Conservation (phyloP, 148 eudicot species). For the Diospyros kaki region DNA sequence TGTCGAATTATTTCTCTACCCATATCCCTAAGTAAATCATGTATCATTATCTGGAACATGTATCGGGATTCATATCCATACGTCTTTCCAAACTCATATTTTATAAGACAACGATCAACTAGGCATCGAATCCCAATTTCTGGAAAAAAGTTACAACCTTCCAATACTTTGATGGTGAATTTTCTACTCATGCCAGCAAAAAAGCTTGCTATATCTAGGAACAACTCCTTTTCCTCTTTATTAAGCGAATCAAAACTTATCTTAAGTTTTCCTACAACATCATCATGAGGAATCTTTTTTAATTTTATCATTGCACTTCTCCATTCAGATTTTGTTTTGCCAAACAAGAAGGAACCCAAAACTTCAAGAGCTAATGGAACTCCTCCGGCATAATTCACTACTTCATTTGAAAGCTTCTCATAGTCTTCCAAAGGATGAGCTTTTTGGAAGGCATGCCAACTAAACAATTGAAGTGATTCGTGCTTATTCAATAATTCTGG, state of each 20-base stretch:
- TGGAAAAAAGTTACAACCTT: constrained; percentile 7
- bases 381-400: background rate
- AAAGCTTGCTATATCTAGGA: constrained; percentile 14
- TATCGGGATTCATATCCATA: background rate
- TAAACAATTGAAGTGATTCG: constrained; percentile 6
- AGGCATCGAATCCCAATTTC: background rate
- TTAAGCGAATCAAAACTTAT: background rate
- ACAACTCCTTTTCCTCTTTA: background rate
- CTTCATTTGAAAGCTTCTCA: background rate
- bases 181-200: constrained; percentile 7
- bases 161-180: constrained; percentile 10
- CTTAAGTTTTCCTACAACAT: constrained; percentile 7
- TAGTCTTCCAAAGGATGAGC: background rate
- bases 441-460: constrained; percentile 1
- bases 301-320: background rate
- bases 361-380: constrained; percentile 6
- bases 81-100: too few species aligned
- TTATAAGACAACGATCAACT: background rate
- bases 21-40: constrained; percentile 8
- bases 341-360: constrained; percentile 1
- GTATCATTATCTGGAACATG: background rate
- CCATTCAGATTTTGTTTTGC: constrained; percentile 1
- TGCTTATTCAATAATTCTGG: background rate
- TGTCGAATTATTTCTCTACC: constrained; percentile 14
- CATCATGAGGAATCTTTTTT: background rate